These are phyloP conservation scores for Hypomyces perniciosus DNA, from an alignment of 2,329 filamentous ascomycete species.

Conservation along the genomic window DNA sequence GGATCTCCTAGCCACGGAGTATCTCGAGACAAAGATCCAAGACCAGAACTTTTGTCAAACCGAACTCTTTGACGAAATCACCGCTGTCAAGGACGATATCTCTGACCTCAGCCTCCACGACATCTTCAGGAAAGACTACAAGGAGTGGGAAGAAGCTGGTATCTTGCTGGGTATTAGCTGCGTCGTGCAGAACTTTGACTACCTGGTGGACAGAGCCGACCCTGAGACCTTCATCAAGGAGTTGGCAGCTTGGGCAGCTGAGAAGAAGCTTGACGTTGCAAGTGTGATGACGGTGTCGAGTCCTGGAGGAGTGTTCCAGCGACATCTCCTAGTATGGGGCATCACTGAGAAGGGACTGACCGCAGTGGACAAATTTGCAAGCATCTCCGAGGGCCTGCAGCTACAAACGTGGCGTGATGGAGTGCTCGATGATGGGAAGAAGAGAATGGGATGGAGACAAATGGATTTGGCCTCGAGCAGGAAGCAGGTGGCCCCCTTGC, in stretches of 20 bases:
- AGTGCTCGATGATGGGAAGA: slow-evolving; percentile 38
- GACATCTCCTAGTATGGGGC: slow-evolving; percentile 65
- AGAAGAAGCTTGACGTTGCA: slow-evolving; percentile 55
- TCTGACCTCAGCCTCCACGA: slow-evolving; percentile 55
- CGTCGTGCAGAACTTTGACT: slow-evolving; percentile 56
- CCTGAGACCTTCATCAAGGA: slow-evolving; percentile 40
- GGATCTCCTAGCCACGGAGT: slow-evolving; percentile 52
- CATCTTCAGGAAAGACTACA: slow-evolving; percentile 77
- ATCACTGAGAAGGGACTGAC: slow-evolving; percentile 41
- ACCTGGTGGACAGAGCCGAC: slow-evolving; percentile 50
- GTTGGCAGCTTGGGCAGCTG: slow-evolving; percentile 47
- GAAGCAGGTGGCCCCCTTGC: slow-evolving; percentile 63
- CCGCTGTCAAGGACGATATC: slow-evolving; percentile 62
- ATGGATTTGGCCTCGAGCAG: slow-evolving; percentile 53
- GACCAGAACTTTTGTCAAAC: slow-evolving; percentile 43
- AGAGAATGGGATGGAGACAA: slow-evolving; percentile 63
- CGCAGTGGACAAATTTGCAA: slow-evolving; percentile 51
- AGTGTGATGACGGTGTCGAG: slow-evolving; percentile 65
- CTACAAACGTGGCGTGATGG: slow-evolving; percentile 51
- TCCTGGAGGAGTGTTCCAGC: slow-evolving; percentile 48
- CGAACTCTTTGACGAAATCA: slow-evolving; percentile 54
- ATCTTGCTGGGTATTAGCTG: slow-evolving; percentile 61
- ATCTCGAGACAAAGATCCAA: slow-evolving; percentile 48
- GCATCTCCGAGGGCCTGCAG: slow-evolving; percentile 43
- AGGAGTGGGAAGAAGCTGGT: slow-evolving; percentile 60